Evolutionary conservation across 495 filamentous ascomycete genomes (phyloP), one percentile per base, ranked within the genome.

Genomic region (Xylaria longipes): DNA sequence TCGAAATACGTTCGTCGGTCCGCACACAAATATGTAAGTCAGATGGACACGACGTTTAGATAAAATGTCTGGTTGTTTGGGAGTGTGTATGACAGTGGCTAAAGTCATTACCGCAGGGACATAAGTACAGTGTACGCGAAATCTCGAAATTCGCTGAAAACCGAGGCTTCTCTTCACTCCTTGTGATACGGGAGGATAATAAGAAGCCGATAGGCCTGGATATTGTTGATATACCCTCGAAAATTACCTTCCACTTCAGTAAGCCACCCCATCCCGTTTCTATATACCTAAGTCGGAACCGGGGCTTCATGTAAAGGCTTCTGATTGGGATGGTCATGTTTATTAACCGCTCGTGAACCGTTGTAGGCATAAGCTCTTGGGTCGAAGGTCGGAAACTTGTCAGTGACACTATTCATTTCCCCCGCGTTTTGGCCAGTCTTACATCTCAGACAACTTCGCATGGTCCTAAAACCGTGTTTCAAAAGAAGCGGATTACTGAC

Each of bases 101-200:
- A 52, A 69, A 52, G 43, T 17, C 22, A 27, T 25, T 46, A 25
- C 17, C 29, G 20, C 37, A 71, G 69, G 86, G 89, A 8, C 90
- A 97, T 82, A 94, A 94, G 67, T 97, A 95, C 81, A 94, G 92
- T 52, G 87, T 98, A 69, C 88, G 91, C 62, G 96, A 99, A 80
- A 98, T 99, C 68, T 87, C 91, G 74, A 88, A 89, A 73, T 97
- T 97, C 78, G 96, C 96, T 33, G 77, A 90, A 5, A 91, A 92
- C 72, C 89, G 93, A 22, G 87, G 89, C 57, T 98, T 91, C 81
- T 97, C 93, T 0, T 86, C 92, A 31, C 80, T 99, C 1, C 77
- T 97, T 20, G 88, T 98, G 22, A 83, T 97, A 5, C 91, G 92
- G 69, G 94, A 98, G 78, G 94, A 97, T 75, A 86, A 88, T 54